Percentiles rank a stretch among this genome's conserved stretches.
These are phyloP conservation scores for Triangularia setosa DNA, from an alignment of 2,329 filamentous ascomycete species.

Conservation along the genomic window DNA sequence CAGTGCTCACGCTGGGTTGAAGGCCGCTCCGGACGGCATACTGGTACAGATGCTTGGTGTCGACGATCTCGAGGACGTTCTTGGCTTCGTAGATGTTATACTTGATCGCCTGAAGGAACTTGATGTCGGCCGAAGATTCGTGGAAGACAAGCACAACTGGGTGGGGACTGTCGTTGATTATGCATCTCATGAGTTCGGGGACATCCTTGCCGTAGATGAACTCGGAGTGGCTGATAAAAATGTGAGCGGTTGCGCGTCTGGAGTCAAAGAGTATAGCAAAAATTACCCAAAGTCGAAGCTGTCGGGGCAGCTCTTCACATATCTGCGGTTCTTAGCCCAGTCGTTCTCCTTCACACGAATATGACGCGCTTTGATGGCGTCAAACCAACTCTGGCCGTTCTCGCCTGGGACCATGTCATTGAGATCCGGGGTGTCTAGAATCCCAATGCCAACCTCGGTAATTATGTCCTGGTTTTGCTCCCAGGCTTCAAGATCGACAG, in stretches of 20 bases:
- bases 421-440: slow-evolving; percentile 66
- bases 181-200: slow-evolving; percentile 9
- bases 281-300: slow-evolving; percentile 70
- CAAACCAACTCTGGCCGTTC: slow-evolving; percentile 62
- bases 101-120: slow-evolving; percentile 61
- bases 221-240: slow-evolving; percentile 17
- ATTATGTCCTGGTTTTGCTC: slow-evolving; percentile 64
- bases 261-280: neutral
- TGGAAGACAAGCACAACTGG: slow-evolving; percentile 77
- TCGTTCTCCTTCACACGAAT: slow-evolving; percentile 69
- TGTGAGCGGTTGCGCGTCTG: neutral
- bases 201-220: slow-evolving; percentile 11
- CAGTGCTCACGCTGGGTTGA: slow-evolving; percentile 51
- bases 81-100: slow-evolving; percentile 53
- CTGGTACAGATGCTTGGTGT: slow-evolving; percentile 70
- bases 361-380: slow-evolving; percentile 65
- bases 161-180: slow-evolving; percentile 25
- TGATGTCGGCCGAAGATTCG: slow-evolving; percentile 63
- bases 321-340: slow-evolving; percentile 62
- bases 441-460: slow-evolving; percentile 82
- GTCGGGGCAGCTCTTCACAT: slow-evolving; percentile 69
- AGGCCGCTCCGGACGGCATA: slow-evolving; percentile 53
- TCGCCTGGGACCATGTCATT: slow-evolving; percentile 54
- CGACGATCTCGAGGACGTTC: slow-evolving; percentile 61
- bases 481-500: slow-evolving; percentile 78